A percentile compares a stretch with the other conserved stretches of the same genome.
These are phyloP conservation scores for Rachicladosporium sp. DNA, from an alignment of 2,329 filamentous ascomycete genomes.

Conservation along the genomic window DNA sequence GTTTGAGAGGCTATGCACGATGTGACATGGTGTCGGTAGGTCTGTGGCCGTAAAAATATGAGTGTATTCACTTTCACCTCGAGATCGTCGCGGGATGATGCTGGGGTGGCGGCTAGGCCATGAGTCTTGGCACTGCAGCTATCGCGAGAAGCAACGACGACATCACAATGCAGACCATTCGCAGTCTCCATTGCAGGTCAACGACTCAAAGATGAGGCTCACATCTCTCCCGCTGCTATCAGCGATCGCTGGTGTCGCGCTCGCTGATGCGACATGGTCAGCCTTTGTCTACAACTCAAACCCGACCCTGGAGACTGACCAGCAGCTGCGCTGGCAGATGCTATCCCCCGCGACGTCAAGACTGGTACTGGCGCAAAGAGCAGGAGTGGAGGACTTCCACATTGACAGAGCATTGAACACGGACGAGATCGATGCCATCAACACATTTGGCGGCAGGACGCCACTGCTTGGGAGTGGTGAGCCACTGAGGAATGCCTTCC, in stretches of 20 bases:
- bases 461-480: constrained; percentile 27
- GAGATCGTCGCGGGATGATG: too few relatives aligned
- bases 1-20: too few relatives aligned
- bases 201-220: constrained; percentile 31
- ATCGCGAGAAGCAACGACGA: background rate
- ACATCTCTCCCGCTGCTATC: constrained; percentile 27
- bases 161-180: background rate
- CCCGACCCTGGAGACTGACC: constrained; percentile 15
- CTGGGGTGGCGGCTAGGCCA: too few relatives aligned
- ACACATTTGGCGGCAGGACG: constrained; percentile 31
- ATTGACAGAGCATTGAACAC: constrained; percentile 27
- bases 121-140: too few relatives aligned
- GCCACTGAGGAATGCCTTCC: constrained; percentile 3
- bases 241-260: constrained; percentile 24
- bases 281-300: constrained; percentile 27
- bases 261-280: constrained; percentile 15
- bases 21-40: too few relatives aligned
- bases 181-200: background rate
- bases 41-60: too few relatives aligned
- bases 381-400: constrained; percentile 39
- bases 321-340: constrained; percentile 19
- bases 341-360: constrained; percentile 33
- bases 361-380: constrained; percentile 38
- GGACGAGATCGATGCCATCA: constrained; percentile 33
- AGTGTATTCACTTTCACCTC: too few relatives aligned